Evolutionary conservation across 306 rosid genomes (phyloP).

Genomic region (Vicia villosa): DNA sequence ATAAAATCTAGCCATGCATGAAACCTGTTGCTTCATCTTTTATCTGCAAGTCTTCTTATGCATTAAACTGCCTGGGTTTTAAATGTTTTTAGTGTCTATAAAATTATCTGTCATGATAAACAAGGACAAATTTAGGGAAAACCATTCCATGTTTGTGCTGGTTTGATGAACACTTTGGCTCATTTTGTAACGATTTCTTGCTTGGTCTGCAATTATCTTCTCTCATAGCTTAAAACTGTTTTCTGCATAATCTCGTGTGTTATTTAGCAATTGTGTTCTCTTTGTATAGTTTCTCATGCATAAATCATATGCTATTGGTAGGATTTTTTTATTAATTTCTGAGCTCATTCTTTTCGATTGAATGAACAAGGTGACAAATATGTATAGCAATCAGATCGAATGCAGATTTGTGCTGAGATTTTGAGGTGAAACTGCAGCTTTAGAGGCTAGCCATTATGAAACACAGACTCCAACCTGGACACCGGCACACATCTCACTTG

Average conservation of each 20-base stretch:
- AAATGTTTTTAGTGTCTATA: constrained; percentile 44
- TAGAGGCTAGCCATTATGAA: too few species aligned
- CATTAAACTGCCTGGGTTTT: constrained; percentile 43
- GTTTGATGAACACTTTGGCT: constrained; percentile 52
- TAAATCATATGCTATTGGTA: too few species aligned
- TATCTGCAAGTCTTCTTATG: constrained; percentile 44
- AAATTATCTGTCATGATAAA: constrained; percentile 40
- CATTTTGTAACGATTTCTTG: constrained; percentile 47
- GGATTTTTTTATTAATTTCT: too few species aligned
- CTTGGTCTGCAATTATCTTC: constrained; percentile 47
- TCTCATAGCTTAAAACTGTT: constrained; percentile 22
- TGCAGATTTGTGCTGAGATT: too few species aligned
- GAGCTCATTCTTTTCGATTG: too few species aligned
- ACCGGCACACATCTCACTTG: too few species aligned
- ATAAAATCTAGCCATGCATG: constrained; percentile 61
- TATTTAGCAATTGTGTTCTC: constrained; percentile 12
- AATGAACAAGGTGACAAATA: too few species aligned
- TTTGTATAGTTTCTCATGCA: not conserved
- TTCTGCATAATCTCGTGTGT: not conserved
- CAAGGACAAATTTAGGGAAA: constrained; percentile 48
- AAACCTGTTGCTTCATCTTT: constrained; percentile 41
- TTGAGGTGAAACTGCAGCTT: too few species aligned
- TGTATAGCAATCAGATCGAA: too few species aligned
- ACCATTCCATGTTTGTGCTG: constrained; percentile 57
- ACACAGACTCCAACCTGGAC: too few species aligned